These are phyloP conservation scores for Diaporthe eres DNA, from an alignment of 2,329 filamentous ascomycete species.

Conservation along the genomic window DNA sequence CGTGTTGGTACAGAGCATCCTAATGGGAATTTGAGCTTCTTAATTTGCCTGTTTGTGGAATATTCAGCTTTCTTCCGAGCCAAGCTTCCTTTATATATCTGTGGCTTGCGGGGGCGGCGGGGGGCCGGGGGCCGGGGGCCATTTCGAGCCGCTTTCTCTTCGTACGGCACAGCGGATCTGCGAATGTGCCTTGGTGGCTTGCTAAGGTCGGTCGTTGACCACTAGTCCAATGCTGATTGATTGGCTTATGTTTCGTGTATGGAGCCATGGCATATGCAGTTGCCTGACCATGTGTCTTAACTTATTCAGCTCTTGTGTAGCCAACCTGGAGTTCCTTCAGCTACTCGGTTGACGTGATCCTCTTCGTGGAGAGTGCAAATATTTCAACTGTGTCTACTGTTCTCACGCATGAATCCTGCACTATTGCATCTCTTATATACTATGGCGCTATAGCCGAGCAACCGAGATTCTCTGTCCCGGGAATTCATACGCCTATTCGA, in stretches of 20 bases:
- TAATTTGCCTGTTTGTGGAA: too few relatives aligned
- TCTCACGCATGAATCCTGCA: background rate
- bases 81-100: too few relatives aligned
- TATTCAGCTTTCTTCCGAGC: too few relatives aligned
- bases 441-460: background rate
- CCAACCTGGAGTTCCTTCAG: background rate
- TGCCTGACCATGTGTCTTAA: background rate
- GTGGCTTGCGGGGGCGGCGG: too few relatives aligned
- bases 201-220: background rate
- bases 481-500: background rate
- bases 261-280: background rate
- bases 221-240: background rate
- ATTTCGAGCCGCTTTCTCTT: background rate
- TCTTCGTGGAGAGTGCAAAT: background rate
- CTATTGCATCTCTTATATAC: background rate
- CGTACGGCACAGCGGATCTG: background rate
- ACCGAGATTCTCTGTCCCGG: background rate
- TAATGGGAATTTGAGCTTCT: too few relatives aligned
- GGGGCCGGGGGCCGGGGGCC: too few relatives aligned
- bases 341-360: background rate
- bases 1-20: too few relatives aligned
- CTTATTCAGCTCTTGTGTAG: background rate
- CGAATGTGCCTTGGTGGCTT: background rate
- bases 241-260: background rate
- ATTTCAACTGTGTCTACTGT: background rate